Evolutionary conservation across 768 basidiomycete genomes (phyloP), one percentile per base, ranked within the genome.

Genomic region (Mrakia gelida): DNA sequence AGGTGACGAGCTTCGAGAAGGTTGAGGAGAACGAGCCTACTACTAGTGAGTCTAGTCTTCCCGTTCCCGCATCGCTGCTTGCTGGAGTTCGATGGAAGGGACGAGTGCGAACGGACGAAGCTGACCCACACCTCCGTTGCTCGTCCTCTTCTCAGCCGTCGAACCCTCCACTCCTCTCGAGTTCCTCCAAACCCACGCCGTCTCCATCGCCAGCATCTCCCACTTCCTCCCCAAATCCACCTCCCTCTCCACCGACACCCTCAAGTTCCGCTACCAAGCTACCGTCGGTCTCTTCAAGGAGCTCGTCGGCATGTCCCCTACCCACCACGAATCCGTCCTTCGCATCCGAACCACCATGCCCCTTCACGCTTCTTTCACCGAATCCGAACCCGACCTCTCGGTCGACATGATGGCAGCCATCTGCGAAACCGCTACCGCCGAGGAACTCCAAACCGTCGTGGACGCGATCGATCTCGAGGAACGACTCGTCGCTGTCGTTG

Each of bases 341-440:
- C 95, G 98, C 82, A 38, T 28, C 34, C 67, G 43, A n/a, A 49
- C 28, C 49, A 38, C 52, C 52, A 56, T 56, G 49, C 62, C 41
- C 32, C 54, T 38, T 9, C 54, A 23, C 65, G 61, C 26, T 52
- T 21, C 28, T 54, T 56, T 59, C 34, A 49, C 63, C 23, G 49
- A 54, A 45, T 95, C 97, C 84, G 95, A 95, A 83, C 90, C 98
- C 34, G 67, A 70, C 23, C 38, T 70, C 34, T 41, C 67, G 3
- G 96, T 95, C 0, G 97, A 99, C 83, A 96, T 98, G 80, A 94
- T 96, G 0, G 97, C 97, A 0, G 95, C 95, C 0, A 95, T 98
- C 0, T 94, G 92, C 0, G 95, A 95, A n/a, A 93, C 96, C 75
- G 92, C 95, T 13, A 78, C 77, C 23, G 38, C 72, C 72, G 85